Evolutionary conservation across 1,284 basidiomycete genomes (phyloP).

Genomic region (Gomphus bonarii): DNA sequence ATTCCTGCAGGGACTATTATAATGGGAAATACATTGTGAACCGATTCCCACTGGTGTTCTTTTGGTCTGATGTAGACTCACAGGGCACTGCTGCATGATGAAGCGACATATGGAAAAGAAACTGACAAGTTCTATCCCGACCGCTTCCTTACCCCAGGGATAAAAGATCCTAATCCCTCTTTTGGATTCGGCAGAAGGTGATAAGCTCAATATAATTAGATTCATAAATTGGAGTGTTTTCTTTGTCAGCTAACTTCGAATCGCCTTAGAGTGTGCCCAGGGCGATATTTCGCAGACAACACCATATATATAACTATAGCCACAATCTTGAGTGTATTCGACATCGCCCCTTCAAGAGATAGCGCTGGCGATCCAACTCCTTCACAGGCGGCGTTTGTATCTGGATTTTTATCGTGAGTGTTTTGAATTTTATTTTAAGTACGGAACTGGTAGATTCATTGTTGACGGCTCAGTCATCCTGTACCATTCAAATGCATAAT

Average conservation of each 20-base stretch:
- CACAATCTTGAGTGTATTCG: slow-evolving; percentile 11
- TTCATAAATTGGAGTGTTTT: no score
- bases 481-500: no score
- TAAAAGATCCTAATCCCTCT: neutral
- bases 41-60: neutral
- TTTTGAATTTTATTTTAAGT: no score
- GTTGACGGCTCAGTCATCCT: no score
- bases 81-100: slow-evolving; percentile 13
- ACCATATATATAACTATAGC: slow-evolving; percentile 12
- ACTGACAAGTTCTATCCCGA: slow-evolving; percentile 18
- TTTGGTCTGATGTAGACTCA: no score
- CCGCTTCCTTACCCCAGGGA: slow-evolving; percentile 15
- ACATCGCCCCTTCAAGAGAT: slow-evolving; percentile 22
- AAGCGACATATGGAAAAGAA: slow-evolving; percentile 13
- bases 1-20: neutral
- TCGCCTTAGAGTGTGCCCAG: no score
- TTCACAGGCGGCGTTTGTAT: no score
- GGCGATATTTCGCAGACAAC: slow-evolving; percentile 13
- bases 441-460: no score
- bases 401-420: neutral
- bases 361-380: slow-evolving; percentile 18
- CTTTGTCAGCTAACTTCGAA: no score
- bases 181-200: slow-evolving; percentile 9
- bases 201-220: no score
- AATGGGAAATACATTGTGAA: neutral